Evolutionary conservation across 306 rosid genomes (phyloP).

Genomic region (Vigna unguiculata): DNA sequence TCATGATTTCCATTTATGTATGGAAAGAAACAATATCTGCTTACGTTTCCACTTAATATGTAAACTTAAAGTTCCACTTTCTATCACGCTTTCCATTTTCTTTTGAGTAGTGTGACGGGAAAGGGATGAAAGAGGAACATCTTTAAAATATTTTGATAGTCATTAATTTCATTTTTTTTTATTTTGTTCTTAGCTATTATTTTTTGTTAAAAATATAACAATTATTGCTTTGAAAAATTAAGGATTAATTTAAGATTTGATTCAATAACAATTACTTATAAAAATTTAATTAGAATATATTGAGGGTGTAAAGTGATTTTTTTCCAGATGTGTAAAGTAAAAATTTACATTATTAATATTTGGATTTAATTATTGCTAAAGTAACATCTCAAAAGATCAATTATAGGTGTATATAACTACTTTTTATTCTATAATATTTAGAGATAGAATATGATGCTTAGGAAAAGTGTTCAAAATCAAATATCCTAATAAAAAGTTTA

Average conservation of each 20-base stretch:
- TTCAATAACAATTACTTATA: not conserved
- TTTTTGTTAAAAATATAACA: not conserved
- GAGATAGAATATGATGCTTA: not conserved
- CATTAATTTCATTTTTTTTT: not conserved
- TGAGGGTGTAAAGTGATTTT: not conserved
- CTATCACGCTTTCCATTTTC: not conserved
- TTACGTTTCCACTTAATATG: slow-evolving; percentile 14
- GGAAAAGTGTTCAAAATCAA: not conserved
- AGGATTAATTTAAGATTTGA: not conserved
- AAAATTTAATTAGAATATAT: not conserved
- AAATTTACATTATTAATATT: not conserved
- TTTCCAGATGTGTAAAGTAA: too few relatives aligned
- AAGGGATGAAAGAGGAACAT: not conserved
- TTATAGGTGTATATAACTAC: slow-evolving; percentile 2
- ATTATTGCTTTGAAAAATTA: not conserved
- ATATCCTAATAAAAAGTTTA: not conserved
- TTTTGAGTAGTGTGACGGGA: not conserved
- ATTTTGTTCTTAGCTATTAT: not conserved
- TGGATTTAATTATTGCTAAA: not conserved
- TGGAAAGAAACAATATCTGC: not conserved
- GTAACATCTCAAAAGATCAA: slow-evolving; percentile 33
- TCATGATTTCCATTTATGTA: not conserved
- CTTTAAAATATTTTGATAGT: not conserved
- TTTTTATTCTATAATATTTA: not conserved
- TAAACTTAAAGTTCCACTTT: not conserved